phyloP scores from a whole-genome alignment of 2,329 filamentous ascomycete species.

The Aspergillus amoenus region DNA sequence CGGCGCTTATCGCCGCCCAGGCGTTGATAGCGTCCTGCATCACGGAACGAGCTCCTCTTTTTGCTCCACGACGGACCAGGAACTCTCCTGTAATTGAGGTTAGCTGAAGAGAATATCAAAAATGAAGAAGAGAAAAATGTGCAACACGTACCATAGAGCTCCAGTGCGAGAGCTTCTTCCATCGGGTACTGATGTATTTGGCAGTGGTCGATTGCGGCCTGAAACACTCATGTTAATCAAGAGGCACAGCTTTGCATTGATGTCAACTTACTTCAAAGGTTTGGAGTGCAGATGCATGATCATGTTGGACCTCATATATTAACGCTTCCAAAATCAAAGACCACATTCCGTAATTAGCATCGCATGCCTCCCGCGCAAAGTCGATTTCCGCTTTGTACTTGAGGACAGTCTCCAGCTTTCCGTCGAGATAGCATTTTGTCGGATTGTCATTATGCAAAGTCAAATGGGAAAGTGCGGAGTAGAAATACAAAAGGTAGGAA shows the following conservation, averaged over 20 bases:
- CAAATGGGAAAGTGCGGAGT: conserved; percentile 44
- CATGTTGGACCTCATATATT: conserved; percentile 50
- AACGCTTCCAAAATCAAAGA: conserved; percentile 57
- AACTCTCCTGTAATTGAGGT: conserved; percentile 45
- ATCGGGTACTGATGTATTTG: conserved; percentile 58
- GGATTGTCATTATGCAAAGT: conserved; percentile 46
- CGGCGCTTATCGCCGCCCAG: conserved; percentile 59
- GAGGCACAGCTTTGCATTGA: not conserved
- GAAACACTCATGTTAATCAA: conserved; percentile 27
- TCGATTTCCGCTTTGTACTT: conserved; percentile 55
- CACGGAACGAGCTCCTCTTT: conserved; percentile 57
- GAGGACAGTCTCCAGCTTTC: conserved; percentile 49
- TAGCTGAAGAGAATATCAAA: conserved; percentile 5
- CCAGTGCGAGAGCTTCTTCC: conserved; percentile 60
- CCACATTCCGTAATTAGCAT: conserved; percentile 62
- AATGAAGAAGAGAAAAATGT: not conserved
- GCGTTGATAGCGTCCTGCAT: conserved; percentile 59
- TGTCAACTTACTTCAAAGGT: conserved; percentile 32
- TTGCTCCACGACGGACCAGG: conserved; percentile 56
- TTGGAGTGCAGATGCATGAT: conserved; percentile 47
- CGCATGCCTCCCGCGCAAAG: conserved; percentile 52
- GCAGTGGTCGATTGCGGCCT: conserved; percentile 60
- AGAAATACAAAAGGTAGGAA: conserved; percentile 46
- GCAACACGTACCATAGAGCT: conserved; percentile 53
- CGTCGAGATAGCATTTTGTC: conserved; percentile 42